These are phyloP conservation scores for Amauroascus verrucosus DNA, from an alignment of 2,329 filamentous ascomycete genomes.

Conservation along the genomic window DNA sequence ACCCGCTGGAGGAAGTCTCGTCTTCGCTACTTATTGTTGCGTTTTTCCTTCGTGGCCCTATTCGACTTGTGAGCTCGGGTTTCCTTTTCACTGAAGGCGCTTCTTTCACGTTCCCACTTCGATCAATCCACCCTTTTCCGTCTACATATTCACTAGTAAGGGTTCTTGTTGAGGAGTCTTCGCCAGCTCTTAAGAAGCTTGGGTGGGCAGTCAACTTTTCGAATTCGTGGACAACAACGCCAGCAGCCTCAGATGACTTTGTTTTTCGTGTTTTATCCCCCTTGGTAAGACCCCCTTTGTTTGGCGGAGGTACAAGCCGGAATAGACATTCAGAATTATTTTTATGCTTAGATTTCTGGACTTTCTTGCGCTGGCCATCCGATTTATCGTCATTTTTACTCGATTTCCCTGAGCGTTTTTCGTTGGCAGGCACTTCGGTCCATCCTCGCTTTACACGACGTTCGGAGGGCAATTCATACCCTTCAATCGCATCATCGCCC, in stretches of 20 bases:
- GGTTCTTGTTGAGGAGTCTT: constrained; percentile 36
- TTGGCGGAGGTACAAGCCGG: constrained; percentile 65
- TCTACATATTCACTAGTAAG: constrained; percentile 61
- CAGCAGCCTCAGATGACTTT: constrained; percentile 49
- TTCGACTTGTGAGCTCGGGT: constrained; percentile 2
- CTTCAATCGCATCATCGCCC: constrained; percentile 48
- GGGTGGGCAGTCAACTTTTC: constrained; percentile 73
- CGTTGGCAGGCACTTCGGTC: constrained; percentile 52
- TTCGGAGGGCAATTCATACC: constrained; percentile 60
- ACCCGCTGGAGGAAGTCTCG: constrained; percentile 19
- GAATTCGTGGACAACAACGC: constrained; percentile 77
- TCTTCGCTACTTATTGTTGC: constrained; percentile 22
- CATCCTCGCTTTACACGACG: constrained; percentile 82
- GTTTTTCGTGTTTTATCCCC: constrained; percentile 45
- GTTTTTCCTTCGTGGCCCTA: constrained; percentile 14
- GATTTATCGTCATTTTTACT: constrained; percentile 42
- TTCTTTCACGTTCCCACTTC: constrained; percentile 60
- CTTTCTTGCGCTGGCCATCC: constrained; percentile 46
- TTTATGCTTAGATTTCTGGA: constrained; percentile 65
- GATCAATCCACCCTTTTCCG: constrained; percentile 79
- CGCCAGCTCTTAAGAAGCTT: constrained; percentile 59
- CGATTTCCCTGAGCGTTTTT: constrained; percentile 35
- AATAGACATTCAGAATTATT: constrained; percentile 73
- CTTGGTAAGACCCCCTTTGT: constrained; percentile 29
- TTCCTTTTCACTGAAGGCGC: constrained; percentile 6